These are phyloP conservation scores for Coemansia sp. DNA, from an alignment of 192 early-diverging fungal species.

Conservation along the genomic window DNA sequence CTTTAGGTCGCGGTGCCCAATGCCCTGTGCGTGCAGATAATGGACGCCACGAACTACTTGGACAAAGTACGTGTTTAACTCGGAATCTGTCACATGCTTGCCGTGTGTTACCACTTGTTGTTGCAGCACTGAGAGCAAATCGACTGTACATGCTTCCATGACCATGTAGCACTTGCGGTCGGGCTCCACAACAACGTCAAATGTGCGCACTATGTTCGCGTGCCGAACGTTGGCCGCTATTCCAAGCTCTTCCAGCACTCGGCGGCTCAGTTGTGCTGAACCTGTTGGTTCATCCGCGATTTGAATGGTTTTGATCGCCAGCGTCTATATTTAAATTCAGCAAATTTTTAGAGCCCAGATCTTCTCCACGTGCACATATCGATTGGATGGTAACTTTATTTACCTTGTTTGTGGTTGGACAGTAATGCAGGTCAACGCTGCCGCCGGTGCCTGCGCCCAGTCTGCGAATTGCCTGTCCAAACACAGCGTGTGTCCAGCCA, in stretches of 20 bases:
- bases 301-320: constrained; percentile 44
- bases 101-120: constrained; percentile 54
- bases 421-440: constrained; percentile 37
- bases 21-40: constrained; percentile 77
- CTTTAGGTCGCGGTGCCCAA: constrained; percentile 90
- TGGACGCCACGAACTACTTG: constrained; percentile 73
- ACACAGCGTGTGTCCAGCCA: constrained; percentile 33
- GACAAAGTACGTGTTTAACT: constrained; percentile 74
- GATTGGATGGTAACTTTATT: background rate
- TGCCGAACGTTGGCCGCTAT: constrained; percentile 59
- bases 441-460: constrained; percentile 55
- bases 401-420: constrained; percentile 18
- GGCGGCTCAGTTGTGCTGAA: constrained; percentile 15
- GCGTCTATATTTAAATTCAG: constrained; percentile 20
- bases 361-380: background rate
- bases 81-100: constrained; percentile 9
- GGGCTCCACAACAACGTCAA: constrained; percentile 66
- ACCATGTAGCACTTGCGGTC: constrained; percentile 61
- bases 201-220: constrained; percentile 67
- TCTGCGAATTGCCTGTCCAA: constrained; percentile 30
- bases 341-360: background rate
- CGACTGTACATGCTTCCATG: constrained; percentile 85
- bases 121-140: constrained; percentile 75
- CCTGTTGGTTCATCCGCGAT: background rate
- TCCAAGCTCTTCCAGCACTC: constrained; percentile 43